Percentiles rank a stretch among this genome's conserved stretches.
Evolutionary conservation across 2,329 filamentous ascomycete species (phyloP).

Genomic region (Neurospora crassa): DNA sequence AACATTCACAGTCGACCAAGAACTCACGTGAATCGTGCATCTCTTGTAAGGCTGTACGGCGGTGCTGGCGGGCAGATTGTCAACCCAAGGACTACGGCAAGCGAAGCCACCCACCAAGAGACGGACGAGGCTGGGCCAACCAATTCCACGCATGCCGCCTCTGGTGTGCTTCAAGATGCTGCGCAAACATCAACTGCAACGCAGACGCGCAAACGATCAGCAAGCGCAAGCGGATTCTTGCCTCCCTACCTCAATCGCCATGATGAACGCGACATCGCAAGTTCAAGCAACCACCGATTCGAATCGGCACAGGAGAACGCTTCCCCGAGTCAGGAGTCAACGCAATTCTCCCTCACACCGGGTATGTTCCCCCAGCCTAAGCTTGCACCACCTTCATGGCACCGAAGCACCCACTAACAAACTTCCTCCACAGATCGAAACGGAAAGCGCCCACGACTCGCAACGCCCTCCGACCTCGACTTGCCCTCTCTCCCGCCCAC

Average conservation of each 20-base stretch:
- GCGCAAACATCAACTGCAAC: not conserved
- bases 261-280: not conserved
- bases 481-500: not conserved
- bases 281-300: not conserved
- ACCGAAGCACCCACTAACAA: not conserved
- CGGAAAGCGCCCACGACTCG: not conserved
- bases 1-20: fast-evolving
- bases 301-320: not conserved
- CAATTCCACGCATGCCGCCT: not conserved
- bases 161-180: not conserved
- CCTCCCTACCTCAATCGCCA: not conserved
- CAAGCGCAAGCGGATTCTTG: not conserved
- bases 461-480: not conserved
- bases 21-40: fast-evolving
- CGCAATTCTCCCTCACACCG: not conserved
- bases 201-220: not conserved
- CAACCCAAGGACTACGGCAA: not conserved
- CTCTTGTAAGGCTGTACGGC: fast-evolving
- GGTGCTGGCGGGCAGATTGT: not conserved
- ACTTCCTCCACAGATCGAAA: not conserved
- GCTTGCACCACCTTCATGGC: not conserved
- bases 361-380: not conserved
- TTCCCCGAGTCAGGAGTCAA: not conserved
- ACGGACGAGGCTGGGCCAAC: not conserved
- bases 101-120: not conserved